phyloP scores from a whole-genome alignment of 768 basidiomycete species.

The Epithele typhae region DNA sequence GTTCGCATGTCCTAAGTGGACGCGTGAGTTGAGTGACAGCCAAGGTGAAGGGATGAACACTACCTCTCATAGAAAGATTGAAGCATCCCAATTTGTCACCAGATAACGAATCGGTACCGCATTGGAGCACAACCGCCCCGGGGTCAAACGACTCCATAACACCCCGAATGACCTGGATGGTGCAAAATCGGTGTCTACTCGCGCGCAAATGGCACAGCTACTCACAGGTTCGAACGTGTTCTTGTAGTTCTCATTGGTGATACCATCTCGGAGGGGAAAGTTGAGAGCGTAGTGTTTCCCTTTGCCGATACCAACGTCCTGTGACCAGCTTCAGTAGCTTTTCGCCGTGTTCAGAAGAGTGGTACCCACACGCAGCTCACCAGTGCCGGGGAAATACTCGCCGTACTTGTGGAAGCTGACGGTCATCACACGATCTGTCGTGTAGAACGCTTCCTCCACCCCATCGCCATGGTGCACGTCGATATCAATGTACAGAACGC shows the following conservation, averaged over 20 bases:
- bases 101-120: constrained; percentile 94
- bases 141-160: constrained; percentile 96
- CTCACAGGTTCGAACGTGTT: constrained; percentile 92
- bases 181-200: neutral
- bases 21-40: too few relatives aligned
- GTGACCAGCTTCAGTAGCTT: neutral
- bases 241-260: constrained; percentile 93
- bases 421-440: constrained; percentile 98
- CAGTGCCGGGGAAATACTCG: constrained; percentile 98
- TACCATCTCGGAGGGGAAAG: constrained; percentile 91
- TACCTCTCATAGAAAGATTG: constrained; percentile 94
- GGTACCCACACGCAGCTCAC: constrained; percentile 88
- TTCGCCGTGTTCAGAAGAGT: neutral
- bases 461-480: constrained; percentile 99
- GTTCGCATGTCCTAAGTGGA: constrained; percentile 78
- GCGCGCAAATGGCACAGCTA: constrained; percentile 4
- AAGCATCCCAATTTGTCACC: constrained; percentile 96
- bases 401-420: constrained; percentile 98
- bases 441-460: constrained; percentile 99
- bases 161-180: constrained; percentile 85
- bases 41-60: too few relatives aligned
- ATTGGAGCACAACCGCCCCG: constrained; percentile 93
- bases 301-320: constrained; percentile 93
- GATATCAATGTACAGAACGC: constrained; percentile 97
- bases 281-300: constrained; percentile 94